These are phyloP conservation scores for Saraca asoca DNA, from an alignment of 331 rosid genomes.

Conservation along the genomic window DNA sequence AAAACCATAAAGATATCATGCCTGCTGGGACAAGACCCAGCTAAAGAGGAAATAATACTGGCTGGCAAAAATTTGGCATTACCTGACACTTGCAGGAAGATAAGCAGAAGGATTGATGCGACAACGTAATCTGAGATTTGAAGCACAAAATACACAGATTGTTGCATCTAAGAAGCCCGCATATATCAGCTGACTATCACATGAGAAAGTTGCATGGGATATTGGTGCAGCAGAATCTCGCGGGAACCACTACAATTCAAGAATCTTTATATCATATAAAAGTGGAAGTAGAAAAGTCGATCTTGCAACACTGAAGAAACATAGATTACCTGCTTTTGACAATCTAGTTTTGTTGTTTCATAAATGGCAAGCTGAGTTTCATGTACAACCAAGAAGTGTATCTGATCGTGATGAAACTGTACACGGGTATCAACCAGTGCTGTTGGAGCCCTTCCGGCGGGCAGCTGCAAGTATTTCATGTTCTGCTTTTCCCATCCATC, in stretches of 20 bases:
- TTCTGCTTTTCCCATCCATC: slow-evolving; percentile 95
- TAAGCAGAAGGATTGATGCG: slow-evolving; percentile 75
- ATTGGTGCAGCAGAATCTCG: slow-evolving; percentile 86
- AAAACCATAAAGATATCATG: slow-evolving; percentile 3
- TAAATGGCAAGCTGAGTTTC: slow-evolving; percentile 87
- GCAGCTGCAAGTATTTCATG: slow-evolving; percentile 71
- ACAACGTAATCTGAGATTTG: slow-evolving; percentile 76
- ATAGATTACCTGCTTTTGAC: slow-evolving; percentile 68
- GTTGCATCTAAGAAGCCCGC: slow-evolving; percentile 84
- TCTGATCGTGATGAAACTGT: slow-evolving; percentile 88
- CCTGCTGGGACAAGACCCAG: slow-evolving; percentile 6
- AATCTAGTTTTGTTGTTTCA: slow-evolving; percentile 75
- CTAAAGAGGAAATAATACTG: neutral
- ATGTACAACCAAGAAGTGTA: slow-evolving; percentile 77
- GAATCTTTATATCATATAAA: slow-evolving; percentile 26
- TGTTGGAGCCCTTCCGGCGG: slow-evolving; percentile 72
- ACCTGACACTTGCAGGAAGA: slow-evolving; percentile 78
- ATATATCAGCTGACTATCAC: slow-evolving; percentile 83
- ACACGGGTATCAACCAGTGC: slow-evolving; percentile 82
- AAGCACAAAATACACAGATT: slow-evolving; percentile 66
- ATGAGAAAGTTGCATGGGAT: slow-evolving; percentile 85
- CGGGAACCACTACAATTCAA: slow-evolving; percentile 55
- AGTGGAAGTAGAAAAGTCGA: neutral
- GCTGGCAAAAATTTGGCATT: neutral
- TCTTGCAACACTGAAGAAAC: slow-evolving; percentile 1